Evolutionary conservation across 73 alveolate species (phyloP), one percentile per base, ranked within the genome.

Genomic region (Paramecium tetraurelia): DNA sequence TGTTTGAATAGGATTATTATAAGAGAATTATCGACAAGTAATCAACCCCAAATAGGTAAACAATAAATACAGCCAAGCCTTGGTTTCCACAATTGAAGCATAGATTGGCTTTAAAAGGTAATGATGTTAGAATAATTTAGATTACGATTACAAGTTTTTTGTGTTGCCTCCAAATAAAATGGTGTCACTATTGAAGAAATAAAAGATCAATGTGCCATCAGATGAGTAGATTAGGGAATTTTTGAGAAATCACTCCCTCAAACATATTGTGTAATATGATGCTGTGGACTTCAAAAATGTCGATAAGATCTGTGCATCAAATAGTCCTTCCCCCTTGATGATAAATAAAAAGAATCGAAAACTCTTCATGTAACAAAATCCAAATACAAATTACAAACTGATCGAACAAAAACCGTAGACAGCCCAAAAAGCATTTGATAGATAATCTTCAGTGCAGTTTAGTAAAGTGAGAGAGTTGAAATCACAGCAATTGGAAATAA

Each of bases 191-290:
- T 35, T 80, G 9, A 80, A 80, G 57, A 80, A 80, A 63, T 63
- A 80, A 80, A 80, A 80, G 36, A 33, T 80, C 12, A 48, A 22
- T 46, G 57, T 80, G 9, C 90, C 90, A 2, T 31, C 90, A 44
- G 90, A 80, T 80, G 90, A 80, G 31, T 80, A 80, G 72, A 80
- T 80, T 7, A 21, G 90, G 18, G 90, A 80, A 40, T 80, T 44
- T 35, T 24, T 80, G 11, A 40, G 46, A 21, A 31, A 41, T 80
- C 90, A 80, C 29, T 80, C 90, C 2, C 75, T 80, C 11, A 80
- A 80, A 43, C 75, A 80, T 27, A 80, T 80, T 11, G 90, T 80
- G 1, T 14, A 80, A 14, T 48, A 80, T 46, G 90, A 43, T 20
- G 12, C 33, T 22, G 87, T n/a, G 35, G 84, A 63, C 41, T 63